A percentile compares a stretch with the other conserved stretches of the same genome.
Evolutionary conservation across 2,329 filamentous ascomycete species (phyloP).

Genomic region (Endothia cerciana): DNA sequence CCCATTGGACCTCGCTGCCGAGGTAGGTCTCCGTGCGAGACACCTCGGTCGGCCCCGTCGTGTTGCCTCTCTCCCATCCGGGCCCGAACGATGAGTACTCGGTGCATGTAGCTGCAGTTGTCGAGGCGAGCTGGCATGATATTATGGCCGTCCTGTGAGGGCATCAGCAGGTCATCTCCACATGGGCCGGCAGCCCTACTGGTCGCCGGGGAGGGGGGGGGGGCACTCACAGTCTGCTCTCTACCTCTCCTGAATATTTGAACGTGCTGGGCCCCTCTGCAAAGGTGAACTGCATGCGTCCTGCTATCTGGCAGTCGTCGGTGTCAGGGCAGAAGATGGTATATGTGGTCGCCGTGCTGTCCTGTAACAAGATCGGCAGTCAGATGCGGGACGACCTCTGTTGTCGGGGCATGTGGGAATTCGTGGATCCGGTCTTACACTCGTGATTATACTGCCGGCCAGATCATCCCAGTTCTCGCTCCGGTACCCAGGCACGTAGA

Average conservation of each 20-base stretch:
- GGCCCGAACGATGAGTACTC: slow-evolving; percentile 51
- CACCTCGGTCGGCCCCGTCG: slow-evolving; percentile 48
- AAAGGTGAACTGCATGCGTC: slow-evolving; percentile 52
- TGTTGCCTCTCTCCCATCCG: slow-evolving; percentile 43
- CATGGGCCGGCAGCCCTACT: background rate
- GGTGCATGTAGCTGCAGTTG: slow-evolving; percentile 51
- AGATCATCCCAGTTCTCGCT: slow-evolving; percentile 48
- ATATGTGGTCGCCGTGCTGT: slow-evolving; percentile 48
- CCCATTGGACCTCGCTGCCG: slow-evolving; percentile 48
- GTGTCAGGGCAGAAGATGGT: slow-evolving; percentile 53
- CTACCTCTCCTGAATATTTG: slow-evolving; percentile 21
- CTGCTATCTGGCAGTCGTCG: slow-evolving; percentile 47
- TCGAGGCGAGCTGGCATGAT: slow-evolving; percentile 47
- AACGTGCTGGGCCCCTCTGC: slow-evolving; percentile 51
- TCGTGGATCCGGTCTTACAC: slow-evolving; percentile 41
- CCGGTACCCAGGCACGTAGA: slow-evolving; percentile 50
- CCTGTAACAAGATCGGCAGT: slow-evolving; percentile 34
- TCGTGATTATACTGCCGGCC: slow-evolving; percentile 50
- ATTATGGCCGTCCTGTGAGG: slow-evolving; percentile 47
- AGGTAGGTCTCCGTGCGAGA: slow-evolving; percentile 51
- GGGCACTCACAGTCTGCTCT: slow-evolving; percentile 18
- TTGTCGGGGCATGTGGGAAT: too few species aligned
- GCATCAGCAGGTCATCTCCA: background rate
- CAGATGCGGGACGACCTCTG: background rate
- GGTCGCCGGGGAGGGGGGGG: background rate